A percentile compares a stretch with the other conserved stretches of the same genome.
Evolutionary conservation across 2,329 filamentous ascomycete genomes (phyloP).

Genomic region (Pseudogymnoascus sp.): DNA sequence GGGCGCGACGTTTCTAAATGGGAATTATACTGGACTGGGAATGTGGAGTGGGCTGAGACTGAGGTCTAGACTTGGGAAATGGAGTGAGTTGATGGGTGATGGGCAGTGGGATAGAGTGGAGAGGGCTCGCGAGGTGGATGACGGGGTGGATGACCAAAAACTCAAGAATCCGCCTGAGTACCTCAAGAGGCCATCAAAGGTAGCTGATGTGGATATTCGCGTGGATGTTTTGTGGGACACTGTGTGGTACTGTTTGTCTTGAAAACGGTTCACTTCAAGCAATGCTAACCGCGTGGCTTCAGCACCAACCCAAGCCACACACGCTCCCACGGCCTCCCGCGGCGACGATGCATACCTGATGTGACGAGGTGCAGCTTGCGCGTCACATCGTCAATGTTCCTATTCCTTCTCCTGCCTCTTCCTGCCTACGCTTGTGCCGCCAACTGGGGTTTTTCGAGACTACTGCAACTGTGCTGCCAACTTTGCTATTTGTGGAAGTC

Average conservation of each 20-base stretch:
- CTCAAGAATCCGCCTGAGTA: background rate
- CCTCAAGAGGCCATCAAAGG: background rate
- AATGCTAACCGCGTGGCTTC: constrained; percentile 6
- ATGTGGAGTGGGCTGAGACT: constrained; percentile 4
- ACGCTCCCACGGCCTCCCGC: background rate
- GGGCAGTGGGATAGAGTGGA: background rate
- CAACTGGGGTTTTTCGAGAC: background rate
- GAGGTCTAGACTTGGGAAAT: background rate
- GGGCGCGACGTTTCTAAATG: constrained; percentile 1
- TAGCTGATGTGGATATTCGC: background rate
- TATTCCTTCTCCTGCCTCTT: background rate
- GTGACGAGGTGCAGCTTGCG: background rate
- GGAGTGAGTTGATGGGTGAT: background rate
- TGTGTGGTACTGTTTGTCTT: background rate
- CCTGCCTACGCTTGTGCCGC: background rate
- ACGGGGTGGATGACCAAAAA: background rate
- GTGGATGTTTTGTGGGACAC: background rate
- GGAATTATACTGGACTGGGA: background rate
- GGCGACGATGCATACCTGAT: background rate
- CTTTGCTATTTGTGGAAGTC: constrained; percentile 1
- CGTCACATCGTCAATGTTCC: background rate
- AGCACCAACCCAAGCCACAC: background rate
- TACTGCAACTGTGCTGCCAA: background rate
- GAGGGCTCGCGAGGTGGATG: background rate
- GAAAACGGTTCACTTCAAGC: background rate